Conservation (phyloP, 306 rosid genomes). For the Prinsepia uniflora region DNA sequence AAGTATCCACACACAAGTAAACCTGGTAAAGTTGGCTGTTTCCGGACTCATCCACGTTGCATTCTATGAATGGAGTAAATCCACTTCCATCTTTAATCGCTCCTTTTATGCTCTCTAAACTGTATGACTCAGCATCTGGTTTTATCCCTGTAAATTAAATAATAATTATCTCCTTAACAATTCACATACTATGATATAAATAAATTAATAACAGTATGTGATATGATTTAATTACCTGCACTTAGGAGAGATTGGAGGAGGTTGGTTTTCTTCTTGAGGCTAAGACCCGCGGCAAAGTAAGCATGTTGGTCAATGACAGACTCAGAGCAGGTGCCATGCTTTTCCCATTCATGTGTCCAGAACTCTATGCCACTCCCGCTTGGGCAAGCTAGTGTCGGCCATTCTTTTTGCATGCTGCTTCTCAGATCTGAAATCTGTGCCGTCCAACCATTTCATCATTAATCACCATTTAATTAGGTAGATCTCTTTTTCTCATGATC, state of each 20-base stretch:
- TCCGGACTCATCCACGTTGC: slow-evolving; percentile 44
- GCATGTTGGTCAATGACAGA: slow-evolving; percentile 57
- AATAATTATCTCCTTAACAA: no score
- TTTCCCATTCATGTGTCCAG: slow-evolving; percentile 75
- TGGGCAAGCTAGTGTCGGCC: slow-evolving; percentile 81
- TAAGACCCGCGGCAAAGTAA: slow-evolving; percentile 55
- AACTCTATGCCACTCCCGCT: slow-evolving; percentile 48
- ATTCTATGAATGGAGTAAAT: slow-evolving; percentile 33
- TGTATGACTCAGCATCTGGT: slow-evolving; percentile 39
- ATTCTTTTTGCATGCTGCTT: slow-evolving; percentile 38
- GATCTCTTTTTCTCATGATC: background rate
- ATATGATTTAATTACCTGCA: slow-evolving; percentile 35
- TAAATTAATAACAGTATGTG: no score
- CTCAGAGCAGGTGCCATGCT: slow-evolving; percentile 81
- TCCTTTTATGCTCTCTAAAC: slow-evolving; percentile 18
- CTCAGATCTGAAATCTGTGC: slow-evolving; percentile 33
- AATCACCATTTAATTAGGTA: background rate
- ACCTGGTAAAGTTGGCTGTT: slow-evolving; percentile 45
- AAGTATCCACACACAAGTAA: slow-evolving; percentile 45
- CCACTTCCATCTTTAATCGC: slow-evolving; percentile 31
- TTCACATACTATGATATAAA: no score
- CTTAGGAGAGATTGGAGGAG: slow-evolving; percentile 49
- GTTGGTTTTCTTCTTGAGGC: slow-evolving; percentile 37
- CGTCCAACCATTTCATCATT: background rate
- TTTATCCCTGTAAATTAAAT: slow-evolving; percentile 29